Base-by-base conservation (phyloP, 2,329 filamentous ascomycete genomes). In the Ascochyta viciae-villosae region DNA sequence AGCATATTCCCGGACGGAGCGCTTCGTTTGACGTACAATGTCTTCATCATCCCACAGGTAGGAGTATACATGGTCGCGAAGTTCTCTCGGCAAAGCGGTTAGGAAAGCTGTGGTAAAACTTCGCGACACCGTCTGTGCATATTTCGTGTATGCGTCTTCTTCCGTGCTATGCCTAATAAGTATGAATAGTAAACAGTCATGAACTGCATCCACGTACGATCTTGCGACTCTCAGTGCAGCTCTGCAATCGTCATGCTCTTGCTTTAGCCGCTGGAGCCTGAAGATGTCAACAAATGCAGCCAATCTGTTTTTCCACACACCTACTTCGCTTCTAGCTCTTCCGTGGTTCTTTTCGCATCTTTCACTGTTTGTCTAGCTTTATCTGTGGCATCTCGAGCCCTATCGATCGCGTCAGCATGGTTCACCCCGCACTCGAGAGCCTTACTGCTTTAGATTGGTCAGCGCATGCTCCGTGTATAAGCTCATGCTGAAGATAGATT, bases 201-300 rank as follows among this genome's bases (percentile, higher is more conserved):
- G 10, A 12, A 5, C 4, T 12, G 33, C 15, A 4, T 23, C n/a
- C 0, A 86, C 88, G 76, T 85, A 89, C 74, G 74, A 73, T 94
- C 1, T 90, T 85, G 53, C 46, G 19, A 29, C 41, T 27, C n/a
- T 37, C 5, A 55, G 35, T 3, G 29, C 53, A 26, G 16, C 26
- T 8, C 45, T 42, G 42, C 53, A 55, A 10, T 55, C 19, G 15
- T 50, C 29, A 9, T 46, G 31, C 33, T 55, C 41, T 35, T 37
- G 23, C 31, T 50, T 47, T 10, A 55, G 29, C 19, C 27, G 40
- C 22, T 46, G 26, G 19, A 55, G 46, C 31, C 52, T 55, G 22
- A 13, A 19, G 24, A 31, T 23, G 29, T 55, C 6, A 55, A 40
- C 19, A 16, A 31, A 9, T 38, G 19, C 16, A 5, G 9, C 2